phyloP scores from a whole-genome alignment of 2,329 filamentous ascomycete genomes.

The Aspergillus tamarii region DNA sequence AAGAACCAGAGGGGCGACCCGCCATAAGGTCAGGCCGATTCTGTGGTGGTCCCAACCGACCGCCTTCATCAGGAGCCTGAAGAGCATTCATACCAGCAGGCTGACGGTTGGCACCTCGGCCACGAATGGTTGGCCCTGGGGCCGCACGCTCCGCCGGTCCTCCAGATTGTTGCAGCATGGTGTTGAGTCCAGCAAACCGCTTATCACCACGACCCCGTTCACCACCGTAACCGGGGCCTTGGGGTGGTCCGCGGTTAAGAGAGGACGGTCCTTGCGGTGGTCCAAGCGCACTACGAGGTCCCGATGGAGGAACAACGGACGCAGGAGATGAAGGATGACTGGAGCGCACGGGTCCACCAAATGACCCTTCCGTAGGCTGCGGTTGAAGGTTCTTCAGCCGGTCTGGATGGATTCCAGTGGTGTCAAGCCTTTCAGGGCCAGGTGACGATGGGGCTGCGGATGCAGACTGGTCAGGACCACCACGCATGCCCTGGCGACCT shows the following conservation, averaged over 20 bases:
- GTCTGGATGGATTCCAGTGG: constrained; percentile 58
- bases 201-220: constrained; percentile 50
- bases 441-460: constrained; percentile 36
- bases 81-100: constrained; percentile 32
- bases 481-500: constrained; percentile 41
- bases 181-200: constrained; percentile 51
- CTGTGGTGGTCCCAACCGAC: constrained; percentile 22
- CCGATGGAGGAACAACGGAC: constrained; percentile 41
- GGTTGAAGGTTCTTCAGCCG: constrained; percentile 51
- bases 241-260: constrained; percentile 39
- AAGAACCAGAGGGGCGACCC: constrained; percentile 27
- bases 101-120: constrained; percentile 44
- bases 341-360: constrained; percentile 23
- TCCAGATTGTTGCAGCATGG: constrained; percentile 50
- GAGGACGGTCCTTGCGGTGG: constrained; percentile 41
- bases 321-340: constrained; percentile 30
- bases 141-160: constrained; percentile 34
- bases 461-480: constrained; percentile 35
- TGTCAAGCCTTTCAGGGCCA: constrained; percentile 37
- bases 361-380: constrained; percentile 28
- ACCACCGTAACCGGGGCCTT: constrained; percentile 39
- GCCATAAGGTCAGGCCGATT: constrained; percentile 40
- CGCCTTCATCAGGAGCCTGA: constrained; percentile 32
- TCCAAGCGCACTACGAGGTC: constrained; percentile 42
- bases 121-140: constrained; percentile 42